These are phyloP conservation scores for Ziziphus jujuba DNA, from an alignment of 306 rosid genomes.

Conservation along the genomic window DNA sequence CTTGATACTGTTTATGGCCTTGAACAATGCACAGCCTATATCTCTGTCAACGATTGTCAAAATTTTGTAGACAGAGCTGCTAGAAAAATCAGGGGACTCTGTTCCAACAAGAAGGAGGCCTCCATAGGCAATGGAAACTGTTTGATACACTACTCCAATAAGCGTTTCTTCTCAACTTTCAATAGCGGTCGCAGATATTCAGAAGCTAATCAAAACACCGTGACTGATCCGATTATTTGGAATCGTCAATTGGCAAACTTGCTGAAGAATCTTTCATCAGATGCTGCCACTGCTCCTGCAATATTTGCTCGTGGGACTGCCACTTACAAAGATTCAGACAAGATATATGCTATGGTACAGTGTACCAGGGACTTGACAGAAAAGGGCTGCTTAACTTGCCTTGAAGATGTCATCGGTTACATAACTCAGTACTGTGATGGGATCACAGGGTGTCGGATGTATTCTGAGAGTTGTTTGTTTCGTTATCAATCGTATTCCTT, in stretches of 20 bases:
- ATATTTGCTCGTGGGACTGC: conserved; percentile 17
- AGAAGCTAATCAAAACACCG: background rate
- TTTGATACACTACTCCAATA: conserved; percentile 16
- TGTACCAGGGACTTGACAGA: conserved; percentile 25
- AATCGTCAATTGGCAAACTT: conserved; percentile 3
- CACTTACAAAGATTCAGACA: background rate
- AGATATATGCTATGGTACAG: conserved; percentile 26
- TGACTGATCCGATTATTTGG: conserved; percentile 12
- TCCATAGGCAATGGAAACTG: conserved; percentile 4
- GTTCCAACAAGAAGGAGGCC: conserved; percentile 26
- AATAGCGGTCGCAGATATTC: background rate
- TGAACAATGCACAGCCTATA: no score
- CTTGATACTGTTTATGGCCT: no score
- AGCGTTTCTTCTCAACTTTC: conserved; percentile 12
- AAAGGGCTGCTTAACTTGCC: conserved; percentile 31
- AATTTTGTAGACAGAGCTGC: no score
- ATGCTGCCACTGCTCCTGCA: conserved; percentile 26
- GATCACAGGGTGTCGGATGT: conserved; percentile 9
- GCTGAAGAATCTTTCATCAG: conserved; percentile 13
- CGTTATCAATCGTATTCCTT: conserved; percentile 18
- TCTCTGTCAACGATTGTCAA: no score
- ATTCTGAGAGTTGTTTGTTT: conserved; percentile 26
- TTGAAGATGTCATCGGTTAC: conserved; percentile 12
- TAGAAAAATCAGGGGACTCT: no score
- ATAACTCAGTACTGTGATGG: background rate